Conservation (phyloP, 2,329 filamentous ascomycete species). For the Sclerotinia borealis region DNA sequence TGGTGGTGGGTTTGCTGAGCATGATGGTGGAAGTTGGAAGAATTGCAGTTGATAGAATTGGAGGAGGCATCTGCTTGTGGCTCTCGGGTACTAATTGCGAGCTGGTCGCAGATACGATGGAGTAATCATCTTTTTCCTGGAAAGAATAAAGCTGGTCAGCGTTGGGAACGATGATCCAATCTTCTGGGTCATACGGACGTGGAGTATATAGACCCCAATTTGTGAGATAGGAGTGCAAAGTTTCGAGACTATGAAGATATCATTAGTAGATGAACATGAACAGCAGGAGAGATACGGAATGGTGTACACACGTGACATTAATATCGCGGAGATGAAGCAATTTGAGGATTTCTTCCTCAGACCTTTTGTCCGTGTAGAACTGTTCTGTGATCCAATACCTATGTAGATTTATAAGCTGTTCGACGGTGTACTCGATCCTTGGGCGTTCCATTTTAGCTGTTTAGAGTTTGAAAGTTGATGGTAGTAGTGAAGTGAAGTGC, state of each 20-base stretch:
- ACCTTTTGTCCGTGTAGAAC: slow-evolving; percentile 5
- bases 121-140: neutral
- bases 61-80: neutral
- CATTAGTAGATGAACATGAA: neutral
- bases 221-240: slow-evolving; percentile 5
- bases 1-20: neutral
- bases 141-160: neutral
- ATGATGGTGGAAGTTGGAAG: neutral
- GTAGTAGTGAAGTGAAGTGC: neutral
- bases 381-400: slow-evolving; percentile 14
- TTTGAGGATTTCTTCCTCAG: slow-evolving; percentile 13
- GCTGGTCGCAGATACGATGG: neutral
- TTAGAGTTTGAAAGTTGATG: neutral
- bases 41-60: neutral
- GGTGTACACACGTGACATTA: slow-evolving; percentile 2
- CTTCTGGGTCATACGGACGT: neutral
- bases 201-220: slow-evolving; percentile 9
- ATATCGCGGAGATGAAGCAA: slow-evolving; percentile 10
- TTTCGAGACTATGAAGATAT: neutral
- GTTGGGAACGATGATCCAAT: neutral
- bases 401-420: slow-evolving; percentile 11
- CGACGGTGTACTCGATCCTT: slow-evolving; percentile 11
- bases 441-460: slow-evolving; percentile 8
- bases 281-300: neutral
- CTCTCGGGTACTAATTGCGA: neutral